Conservation (phyloP, 352 stramenopile genomes). For the Peronospora belbahrii region DNA sequence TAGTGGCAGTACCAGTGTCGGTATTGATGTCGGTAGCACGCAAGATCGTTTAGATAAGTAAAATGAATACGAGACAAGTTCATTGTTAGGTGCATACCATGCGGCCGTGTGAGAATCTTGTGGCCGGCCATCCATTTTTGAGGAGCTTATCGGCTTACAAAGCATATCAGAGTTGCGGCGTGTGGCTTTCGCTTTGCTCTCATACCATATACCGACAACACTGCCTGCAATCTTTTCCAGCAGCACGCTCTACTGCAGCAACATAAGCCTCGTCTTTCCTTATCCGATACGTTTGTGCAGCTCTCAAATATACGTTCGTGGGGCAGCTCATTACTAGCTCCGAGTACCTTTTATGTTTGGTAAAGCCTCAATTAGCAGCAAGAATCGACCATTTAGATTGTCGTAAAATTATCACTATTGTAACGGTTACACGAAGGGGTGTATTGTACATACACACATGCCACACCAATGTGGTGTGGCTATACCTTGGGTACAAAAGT, state of each 20-base stretch:
- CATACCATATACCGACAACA: constrained; percentile 20
- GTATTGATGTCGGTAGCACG: no score
- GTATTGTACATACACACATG: no score
- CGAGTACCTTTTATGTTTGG: constrained; percentile 48
- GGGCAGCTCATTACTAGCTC: constrained; percentile 42
- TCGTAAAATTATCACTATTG: no score
- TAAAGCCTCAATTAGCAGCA: constrained; percentile 40
- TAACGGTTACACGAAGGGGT: no score
- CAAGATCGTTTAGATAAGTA: no score
- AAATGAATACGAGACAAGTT: no score
- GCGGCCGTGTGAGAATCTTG: no score
- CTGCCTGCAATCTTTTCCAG: constrained; percentile 11
- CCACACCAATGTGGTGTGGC: no score
- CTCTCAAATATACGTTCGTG: constrained; percentile 39
- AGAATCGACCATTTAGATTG: no score
- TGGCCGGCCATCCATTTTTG: background rate
- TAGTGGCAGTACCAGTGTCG: constrained; percentile 6
- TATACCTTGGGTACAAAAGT: no score
- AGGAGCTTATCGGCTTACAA: constrained; percentile 8
- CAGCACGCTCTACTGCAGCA: constrained; percentile 20
- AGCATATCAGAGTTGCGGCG: constrained; percentile 7
- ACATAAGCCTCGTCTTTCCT: constrained; percentile 15
- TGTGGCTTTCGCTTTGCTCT: constrained; percentile 14
- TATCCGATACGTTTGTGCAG: constrained; percentile 6
- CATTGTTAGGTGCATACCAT: no score